Evolutionary conservation across 129 eudicot genomes (phyloP).

Genomic region (Saposhnikovia divaricata): DNA sequence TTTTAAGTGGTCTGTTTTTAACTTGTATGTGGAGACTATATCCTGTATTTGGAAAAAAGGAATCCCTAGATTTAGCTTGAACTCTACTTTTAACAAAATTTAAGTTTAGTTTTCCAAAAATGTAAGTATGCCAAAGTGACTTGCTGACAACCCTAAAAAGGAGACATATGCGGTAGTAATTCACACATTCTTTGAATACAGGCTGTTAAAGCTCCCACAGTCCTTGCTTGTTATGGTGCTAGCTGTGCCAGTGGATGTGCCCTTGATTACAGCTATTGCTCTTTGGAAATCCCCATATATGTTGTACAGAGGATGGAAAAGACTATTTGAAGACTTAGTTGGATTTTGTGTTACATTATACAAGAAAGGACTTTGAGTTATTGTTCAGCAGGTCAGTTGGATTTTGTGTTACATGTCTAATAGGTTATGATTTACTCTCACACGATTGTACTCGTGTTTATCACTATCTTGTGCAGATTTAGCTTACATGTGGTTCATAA

Average conservation of each 20-base stretch:
- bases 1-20: not conserved
- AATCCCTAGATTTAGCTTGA: not conserved
- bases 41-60: not conserved
- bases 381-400: conserved; percentile 64
- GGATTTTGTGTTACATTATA: conserved; percentile 22
- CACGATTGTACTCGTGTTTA: not conserved
- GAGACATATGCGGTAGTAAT: too few species aligned
- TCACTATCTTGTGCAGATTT: not conserved
- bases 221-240: conserved; percentile 50
- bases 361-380: too few species aligned
- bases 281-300: conserved; percentile 87
- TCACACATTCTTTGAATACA: conserved; percentile 5
- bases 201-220: conserved; percentile 59
- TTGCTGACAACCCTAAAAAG: not conserved
- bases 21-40: not conserved
- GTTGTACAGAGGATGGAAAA: conserved; percentile 90
- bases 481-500: not conserved
- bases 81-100: not conserved
- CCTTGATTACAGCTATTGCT: conserved; percentile 53
- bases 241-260: conserved; percentile 58
- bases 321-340: conserved; percentile 71
- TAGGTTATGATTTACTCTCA: not conserved
- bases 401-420: not conserved
- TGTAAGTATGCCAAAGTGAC: not conserved
- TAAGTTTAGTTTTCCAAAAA: not conserved